Conservation (phyloP, 192 early-diverging fungal species). For the Paraglomus occultum region DNA sequence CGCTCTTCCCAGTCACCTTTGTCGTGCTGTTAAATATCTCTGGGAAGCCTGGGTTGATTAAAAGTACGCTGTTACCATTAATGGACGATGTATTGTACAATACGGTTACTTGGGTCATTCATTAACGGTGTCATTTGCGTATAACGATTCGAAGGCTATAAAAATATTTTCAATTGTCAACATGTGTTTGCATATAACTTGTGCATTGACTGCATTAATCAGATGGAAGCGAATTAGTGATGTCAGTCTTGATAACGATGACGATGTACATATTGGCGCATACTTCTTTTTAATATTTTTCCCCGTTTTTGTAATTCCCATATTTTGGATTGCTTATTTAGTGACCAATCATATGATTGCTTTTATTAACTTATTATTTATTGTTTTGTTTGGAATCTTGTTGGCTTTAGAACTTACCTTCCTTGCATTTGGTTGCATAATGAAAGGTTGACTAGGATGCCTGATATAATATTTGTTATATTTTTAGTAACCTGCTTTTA, state of each 20-base stretch:
- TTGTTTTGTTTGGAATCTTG: conserved; percentile 6
- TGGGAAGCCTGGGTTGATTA: neutral
- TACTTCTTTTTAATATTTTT: neutral
- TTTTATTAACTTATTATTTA: neutral
- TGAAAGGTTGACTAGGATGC: too few relatives aligned
- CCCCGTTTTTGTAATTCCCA: neutral
- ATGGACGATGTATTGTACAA: conserved; percentile 26
- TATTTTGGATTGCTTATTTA: neutral
- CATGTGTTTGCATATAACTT: conserved; percentile 19
- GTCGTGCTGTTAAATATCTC: neutral
- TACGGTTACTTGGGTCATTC: conserved; percentile 21
- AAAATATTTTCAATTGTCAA: conserved; percentile 30
- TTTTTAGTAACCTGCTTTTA: neutral
- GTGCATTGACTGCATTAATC: conserved; percentile 1
- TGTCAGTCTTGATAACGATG: too few relatives aligned
- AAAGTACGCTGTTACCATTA: conserved; percentile 14
- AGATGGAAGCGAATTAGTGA: neutral
- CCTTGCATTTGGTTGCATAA: too few relatives aligned
- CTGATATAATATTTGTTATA: too few relatives aligned
- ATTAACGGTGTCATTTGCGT: conserved; percentile 1
- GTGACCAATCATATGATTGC: neutral
- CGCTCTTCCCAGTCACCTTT: conserved; percentile 11
- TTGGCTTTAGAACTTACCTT: neutral
- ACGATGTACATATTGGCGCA: too few relatives aligned
- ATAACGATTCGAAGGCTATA: neutral